Percentiles rank a stretch among this genome's conserved stretches.
Conservation (phyloP, 2,329 filamentous ascomycete species). For the Orbilia brochopaga region DNA sequence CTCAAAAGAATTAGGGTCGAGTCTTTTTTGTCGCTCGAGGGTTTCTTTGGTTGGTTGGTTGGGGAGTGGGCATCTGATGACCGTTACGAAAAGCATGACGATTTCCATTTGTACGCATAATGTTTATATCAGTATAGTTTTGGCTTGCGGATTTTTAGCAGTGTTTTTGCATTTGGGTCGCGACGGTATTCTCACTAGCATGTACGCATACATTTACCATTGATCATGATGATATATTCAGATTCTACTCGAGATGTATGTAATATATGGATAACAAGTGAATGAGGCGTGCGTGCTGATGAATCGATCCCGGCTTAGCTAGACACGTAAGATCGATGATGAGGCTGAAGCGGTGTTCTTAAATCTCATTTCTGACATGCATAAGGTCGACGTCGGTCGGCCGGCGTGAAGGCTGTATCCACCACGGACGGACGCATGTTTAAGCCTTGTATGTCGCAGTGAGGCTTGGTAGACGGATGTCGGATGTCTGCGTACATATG, state of each 20-base stretch:
- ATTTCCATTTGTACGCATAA: constrained; percentile 39
- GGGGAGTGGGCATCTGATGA: constrained; percentile 52
- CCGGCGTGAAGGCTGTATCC: too few relatives aligned
- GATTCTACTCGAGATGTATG: too few relatives aligned
- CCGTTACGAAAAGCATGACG: constrained; percentile 56
- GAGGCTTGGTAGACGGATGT: too few relatives aligned
- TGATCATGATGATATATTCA: too few relatives aligned
- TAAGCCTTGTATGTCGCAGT: too few relatives aligned
- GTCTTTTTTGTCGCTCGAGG: constrained; percentile 54
- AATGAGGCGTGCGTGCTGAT: too few relatives aligned
- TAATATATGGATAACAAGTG: too few relatives aligned
- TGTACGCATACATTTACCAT: too few relatives aligned
- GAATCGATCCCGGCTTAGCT: neutral
- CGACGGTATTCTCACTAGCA: constrained; percentile 41
- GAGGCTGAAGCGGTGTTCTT: neutral
- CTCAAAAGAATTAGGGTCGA: neutral
- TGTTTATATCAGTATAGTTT: constrained; percentile 35
- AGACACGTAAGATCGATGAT: neutral
- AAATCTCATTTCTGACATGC: too few relatives aligned
- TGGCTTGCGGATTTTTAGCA: constrained; percentile 55
- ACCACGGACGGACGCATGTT: too few relatives aligned
- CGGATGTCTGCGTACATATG: too few relatives aligned
- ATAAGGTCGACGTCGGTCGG: neutral
- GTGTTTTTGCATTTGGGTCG: constrained; percentile 54
- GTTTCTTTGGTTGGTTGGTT: constrained; percentile 33